Evolutionary conservation across 129 eudicot genomes (phyloP).

Genomic region (Apium graveolens): DNA sequence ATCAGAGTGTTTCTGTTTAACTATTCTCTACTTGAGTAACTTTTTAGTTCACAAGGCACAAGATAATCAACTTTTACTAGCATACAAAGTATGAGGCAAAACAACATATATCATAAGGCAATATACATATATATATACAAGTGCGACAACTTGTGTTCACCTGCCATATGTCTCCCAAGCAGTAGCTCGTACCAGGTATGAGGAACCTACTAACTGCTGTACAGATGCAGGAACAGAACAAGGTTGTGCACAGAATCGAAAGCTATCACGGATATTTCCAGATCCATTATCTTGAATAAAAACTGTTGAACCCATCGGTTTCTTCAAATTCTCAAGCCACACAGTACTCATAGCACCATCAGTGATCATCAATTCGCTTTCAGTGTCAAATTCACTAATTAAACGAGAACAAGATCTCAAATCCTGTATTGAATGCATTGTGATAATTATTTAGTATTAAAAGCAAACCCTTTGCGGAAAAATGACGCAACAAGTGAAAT

Average conservation of each 20-base stretch:
- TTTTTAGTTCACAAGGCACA: neutral
- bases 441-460: slow-evolving; percentile 12
- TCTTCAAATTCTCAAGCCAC: slow-evolving; percentile 73
- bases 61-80: neutral
- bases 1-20: neutral
- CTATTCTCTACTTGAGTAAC: neutral
- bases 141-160: slow-evolving; percentile 24
- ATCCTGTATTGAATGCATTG: slow-evolving; percentile 38
- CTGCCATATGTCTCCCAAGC: slow-evolving; percentile 98
- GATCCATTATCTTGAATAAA: slow-evolving; percentile 52
- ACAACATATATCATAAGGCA: neutral
- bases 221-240: slow-evolving; percentile 85
- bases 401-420: slow-evolving; percentile 64
- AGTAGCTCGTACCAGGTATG: slow-evolving; percentile 78
- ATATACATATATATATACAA: no score
- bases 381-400: slow-evolving; percentile 59
- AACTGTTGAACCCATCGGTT: slow-evolving; percentile 45
- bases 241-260: slow-evolving; percentile 70
- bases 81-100: neutral
- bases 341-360: slow-evolving; percentile 80
- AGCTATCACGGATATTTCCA: slow-evolving; percentile 27
- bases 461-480: neutral
- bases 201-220: slow-evolving; percentile 73
- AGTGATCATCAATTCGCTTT: slow-evolving; percentile 41
- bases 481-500: neutral